phyloP scores from a whole-genome alignment of 192 early-diverging fungal species.

The Gryganskiella cystojenkinii region DNA sequence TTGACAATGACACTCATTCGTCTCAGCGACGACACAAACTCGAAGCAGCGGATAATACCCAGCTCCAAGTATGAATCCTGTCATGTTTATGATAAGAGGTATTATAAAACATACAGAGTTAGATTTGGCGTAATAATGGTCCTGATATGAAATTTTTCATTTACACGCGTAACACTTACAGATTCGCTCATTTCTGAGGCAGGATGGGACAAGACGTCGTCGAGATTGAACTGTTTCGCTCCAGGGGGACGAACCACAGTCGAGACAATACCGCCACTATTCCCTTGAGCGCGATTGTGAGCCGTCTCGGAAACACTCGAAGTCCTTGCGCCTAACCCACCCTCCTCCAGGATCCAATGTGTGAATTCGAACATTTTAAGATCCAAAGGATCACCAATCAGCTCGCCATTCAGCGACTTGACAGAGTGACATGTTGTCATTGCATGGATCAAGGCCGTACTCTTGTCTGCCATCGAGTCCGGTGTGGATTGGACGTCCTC shows the following conservation, averaged over 20 bases:
- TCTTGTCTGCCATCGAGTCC: conserved; percentile 29
- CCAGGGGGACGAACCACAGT: conserved; percentile 91
- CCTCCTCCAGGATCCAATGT: conserved; percentile 93
- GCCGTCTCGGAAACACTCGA: conserved; percentile 21
- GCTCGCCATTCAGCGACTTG: conserved; percentile 87
- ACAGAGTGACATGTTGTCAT: conserved; percentile 89
- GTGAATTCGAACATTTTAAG: conserved; percentile 98
- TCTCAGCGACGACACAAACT: conserved; percentile 91
- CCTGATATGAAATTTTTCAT: too few species aligned
- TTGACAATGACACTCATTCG: conserved; percentile 94
- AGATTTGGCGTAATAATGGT: too few species aligned
- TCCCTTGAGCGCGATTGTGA: neutral
- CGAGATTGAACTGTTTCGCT: conserved; percentile 66
- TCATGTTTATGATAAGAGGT: neutral
- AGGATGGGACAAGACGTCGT: conserved; percentile 41
- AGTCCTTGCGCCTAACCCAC: conserved; percentile 55
- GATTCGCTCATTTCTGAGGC: conserved; percentile 25
- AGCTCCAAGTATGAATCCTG: conserved; percentile 65
- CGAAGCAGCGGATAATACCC: conserved; percentile 89
- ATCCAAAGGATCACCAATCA: conserved; percentile 97
- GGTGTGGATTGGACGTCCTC: conserved; percentile 5
- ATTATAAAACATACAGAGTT: neutral
- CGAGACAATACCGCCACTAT: conserved; percentile 64
- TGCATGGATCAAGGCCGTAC: conserved; percentile 60
- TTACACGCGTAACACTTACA: too few species aligned